A percentile compares a stretch with the other conserved stretches of the same genome.
Evolutionary conservation across 129 eudicot genomes (phyloP).

Genomic region (Helianthus tuberosus): DNA sequence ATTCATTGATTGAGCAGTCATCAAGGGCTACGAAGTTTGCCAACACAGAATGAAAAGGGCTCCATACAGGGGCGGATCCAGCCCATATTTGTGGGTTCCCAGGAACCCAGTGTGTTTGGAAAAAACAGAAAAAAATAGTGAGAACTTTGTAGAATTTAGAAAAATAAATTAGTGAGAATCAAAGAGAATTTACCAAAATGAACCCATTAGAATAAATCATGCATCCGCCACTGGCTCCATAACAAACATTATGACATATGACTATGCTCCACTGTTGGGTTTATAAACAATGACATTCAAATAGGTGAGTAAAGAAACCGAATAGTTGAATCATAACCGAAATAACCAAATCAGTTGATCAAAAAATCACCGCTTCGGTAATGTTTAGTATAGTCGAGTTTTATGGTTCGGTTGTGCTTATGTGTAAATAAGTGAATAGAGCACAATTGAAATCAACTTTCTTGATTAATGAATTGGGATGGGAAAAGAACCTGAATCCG

Average conservation of each 20-base stretch:
- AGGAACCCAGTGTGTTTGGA: too few relatives aligned
- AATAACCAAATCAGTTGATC: neutral
- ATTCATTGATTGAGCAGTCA: neutral
- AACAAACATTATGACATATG: neutral
- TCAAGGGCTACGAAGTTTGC: neutral
- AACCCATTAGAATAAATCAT: too few relatives aligned
- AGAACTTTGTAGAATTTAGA: too few relatives aligned
- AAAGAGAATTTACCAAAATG: too few relatives aligned
- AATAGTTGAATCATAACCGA: neutral
- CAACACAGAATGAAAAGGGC: neutral
- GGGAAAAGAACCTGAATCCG: too few relatives aligned
- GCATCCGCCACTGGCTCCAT: too few relatives aligned
- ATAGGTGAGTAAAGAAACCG: neutral
- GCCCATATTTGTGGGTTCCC: too few relatives aligned
- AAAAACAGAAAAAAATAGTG: too few relatives aligned
- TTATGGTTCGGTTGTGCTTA: neutral
- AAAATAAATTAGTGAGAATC: too few relatives aligned
- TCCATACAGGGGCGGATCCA: too few relatives aligned
- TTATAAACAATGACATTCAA: neutral
- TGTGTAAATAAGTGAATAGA: neutral
- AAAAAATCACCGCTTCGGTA: neutral
- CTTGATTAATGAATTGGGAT: neutral
- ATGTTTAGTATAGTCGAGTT: neutral
- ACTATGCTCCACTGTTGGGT: neutral
- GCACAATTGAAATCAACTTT: neutral